Conservation (phyloP, 106 monocot genomes). For the Alisma plantagoaquatica region DNA sequence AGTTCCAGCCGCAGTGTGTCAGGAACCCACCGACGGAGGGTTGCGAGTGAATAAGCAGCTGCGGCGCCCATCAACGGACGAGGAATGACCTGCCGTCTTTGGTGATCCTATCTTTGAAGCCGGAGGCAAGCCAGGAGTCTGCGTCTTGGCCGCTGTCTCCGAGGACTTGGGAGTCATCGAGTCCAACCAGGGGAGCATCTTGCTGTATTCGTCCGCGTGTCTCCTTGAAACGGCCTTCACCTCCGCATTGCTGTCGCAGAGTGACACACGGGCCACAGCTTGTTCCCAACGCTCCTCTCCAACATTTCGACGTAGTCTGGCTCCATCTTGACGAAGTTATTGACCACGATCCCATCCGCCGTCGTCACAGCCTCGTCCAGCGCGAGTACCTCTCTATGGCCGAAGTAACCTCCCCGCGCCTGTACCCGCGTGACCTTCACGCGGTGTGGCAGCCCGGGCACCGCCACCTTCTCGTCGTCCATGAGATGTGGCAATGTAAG, state of each 20-base stretch:
- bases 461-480: neutral
- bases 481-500: too few species aligned
- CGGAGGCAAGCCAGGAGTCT: too few species aligned
- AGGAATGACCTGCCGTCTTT: slow-evolving; percentile 15
- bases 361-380: slow-evolving; percentile 5
- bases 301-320: slow-evolving; percentile 18
- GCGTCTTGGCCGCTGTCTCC: slow-evolving; percentile 19
- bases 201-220: slow-evolving; percentile 12
- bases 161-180: slow-evolving; percentile 19
- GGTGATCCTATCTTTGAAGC: slow-evolving; percentile 35
- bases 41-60: slow-evolving; percentile 31
- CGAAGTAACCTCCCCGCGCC: slow-evolving; percentile 1
- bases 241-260: slow-evolving; percentile 14
- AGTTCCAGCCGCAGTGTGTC: slow-evolving; percentile 14
- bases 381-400: slow-evolving; percentile 3
- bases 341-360: slow-evolving; percentile 41
- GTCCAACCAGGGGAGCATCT: slow-evolving; percentile 41
- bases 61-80: slow-evolving; percentile 57
- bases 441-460: slow-evolving; percentile 1
- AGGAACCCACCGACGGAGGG: slow-evolving; percentile 1
- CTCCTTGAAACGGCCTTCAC: slow-evolving; percentile 20
- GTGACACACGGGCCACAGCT: slow-evolving; percentile 41
- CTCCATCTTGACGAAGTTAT: slow-evolving; percentile 59
- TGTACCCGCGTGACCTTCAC: slow-evolving; percentile 6
- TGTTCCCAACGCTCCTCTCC: slow-evolving; percentile 23